A percentile compares a stretch with the other conserved stretches of the same genome.
Conservation (phyloP, 2,329 filamentous ascomycete species). For the Diplodia intermedia region DNA sequence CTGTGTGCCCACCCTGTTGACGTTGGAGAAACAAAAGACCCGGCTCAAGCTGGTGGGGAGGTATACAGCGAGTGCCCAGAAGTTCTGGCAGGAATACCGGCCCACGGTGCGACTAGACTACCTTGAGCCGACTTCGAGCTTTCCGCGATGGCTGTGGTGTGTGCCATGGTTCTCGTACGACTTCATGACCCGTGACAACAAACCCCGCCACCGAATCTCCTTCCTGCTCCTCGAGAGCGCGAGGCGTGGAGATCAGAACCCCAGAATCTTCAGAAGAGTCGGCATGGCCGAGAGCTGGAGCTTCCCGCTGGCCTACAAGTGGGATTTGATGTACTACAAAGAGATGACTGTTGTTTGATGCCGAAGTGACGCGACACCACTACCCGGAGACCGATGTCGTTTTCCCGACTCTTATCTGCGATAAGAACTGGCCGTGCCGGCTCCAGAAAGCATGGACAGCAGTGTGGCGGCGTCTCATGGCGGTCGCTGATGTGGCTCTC, state of each 20-base stretch:
- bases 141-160: background rate
- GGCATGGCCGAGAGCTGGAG: conserved; percentile 16
- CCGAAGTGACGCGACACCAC: background rate
- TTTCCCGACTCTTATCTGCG: background rate
- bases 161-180: conserved; percentile 24
- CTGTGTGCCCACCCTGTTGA: background rate
- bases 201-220: background rate
- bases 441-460: background rate
- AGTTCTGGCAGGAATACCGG: background rate
- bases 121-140: background rate
- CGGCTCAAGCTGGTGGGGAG: background rate
- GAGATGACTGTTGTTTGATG: conserved; percentile 6
- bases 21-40: background rate
- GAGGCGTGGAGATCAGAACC: background rate
- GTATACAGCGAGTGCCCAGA: background rate
- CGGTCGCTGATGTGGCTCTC: no score
- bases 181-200: conserved; percentile 7
- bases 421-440: background rate
- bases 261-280: background rate
- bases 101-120: background rate
- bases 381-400: no score
- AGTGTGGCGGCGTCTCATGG: no score
- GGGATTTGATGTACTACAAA: conserved; percentile 12
- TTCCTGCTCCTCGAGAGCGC: background rate
- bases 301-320: conserved; percentile 14